Evolutionary conservation across 768 basidiomycete genomes (phyloP).

Genomic region (Serendipita sp.): DNA sequence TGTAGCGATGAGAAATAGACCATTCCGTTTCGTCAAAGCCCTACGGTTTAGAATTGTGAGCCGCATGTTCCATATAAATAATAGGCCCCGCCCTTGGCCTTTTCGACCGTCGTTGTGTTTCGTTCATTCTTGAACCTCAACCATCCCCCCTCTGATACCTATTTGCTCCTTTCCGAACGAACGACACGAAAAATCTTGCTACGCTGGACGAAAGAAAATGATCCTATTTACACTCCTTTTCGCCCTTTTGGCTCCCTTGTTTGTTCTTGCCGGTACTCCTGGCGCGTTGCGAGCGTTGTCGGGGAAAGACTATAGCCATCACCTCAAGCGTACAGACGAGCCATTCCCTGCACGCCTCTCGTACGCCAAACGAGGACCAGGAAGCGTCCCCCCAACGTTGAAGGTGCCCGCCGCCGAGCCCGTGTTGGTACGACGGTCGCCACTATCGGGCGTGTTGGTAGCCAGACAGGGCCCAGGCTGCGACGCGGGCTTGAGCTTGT

Average conservation of each 20-base stretch:
- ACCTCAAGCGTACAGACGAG: not conserved
- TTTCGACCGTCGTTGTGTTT: no score
- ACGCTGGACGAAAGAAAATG: no score
- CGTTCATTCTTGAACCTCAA: not conserved
- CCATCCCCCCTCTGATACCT: no score
- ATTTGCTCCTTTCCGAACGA: no score
- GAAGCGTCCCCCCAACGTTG: not conserved
- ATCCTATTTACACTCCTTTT: not conserved
- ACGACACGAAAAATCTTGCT: no score
- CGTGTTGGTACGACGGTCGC: not conserved
- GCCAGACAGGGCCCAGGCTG: not conserved
- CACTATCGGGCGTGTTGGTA: not conserved
- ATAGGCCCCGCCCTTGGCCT: no score
- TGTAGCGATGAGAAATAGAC: slow-evolving; percentile 65
- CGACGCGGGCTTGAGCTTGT: not conserved
- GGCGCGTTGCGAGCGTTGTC: not conserved
- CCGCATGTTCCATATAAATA: no score
- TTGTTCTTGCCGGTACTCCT: not conserved
- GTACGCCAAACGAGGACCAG: not conserved
- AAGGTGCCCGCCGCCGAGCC: not conserved
- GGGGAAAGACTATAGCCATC: slow-evolving; percentile 1
- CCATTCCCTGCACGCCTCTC: not conserved
- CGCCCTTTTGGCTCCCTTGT: not conserved
- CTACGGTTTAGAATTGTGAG: no score
- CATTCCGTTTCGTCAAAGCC: no score